phyloP scores from a whole-genome alignment of 2,329 filamentous ascomycete genomes.

The Sarocladium kiliense region DNA sequence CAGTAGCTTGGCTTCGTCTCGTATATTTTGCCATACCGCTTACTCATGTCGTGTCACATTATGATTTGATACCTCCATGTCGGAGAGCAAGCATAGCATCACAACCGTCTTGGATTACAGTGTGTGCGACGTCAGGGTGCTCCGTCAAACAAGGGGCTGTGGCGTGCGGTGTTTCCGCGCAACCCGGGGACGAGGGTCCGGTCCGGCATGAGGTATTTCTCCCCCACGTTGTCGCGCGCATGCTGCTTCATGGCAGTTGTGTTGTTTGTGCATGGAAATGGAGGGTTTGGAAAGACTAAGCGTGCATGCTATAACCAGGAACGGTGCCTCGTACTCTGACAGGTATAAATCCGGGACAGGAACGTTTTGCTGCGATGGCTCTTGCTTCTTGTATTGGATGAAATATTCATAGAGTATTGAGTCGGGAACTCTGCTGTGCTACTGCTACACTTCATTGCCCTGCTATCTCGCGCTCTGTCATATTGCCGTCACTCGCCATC shows the following conservation, averaged over 20 bases:
- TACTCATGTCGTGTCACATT: neutral
- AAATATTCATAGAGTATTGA: no score
- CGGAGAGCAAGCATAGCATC: neutral
- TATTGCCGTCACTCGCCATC: no score
- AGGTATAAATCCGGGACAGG: neutral
- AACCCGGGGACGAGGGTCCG: neutral
- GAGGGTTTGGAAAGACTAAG: neutral
- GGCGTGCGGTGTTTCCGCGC: neutral
- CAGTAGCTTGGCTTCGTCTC: neutral
- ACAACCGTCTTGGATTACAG: neutral
- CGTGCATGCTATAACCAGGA: neutral
- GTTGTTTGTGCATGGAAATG: neutral
- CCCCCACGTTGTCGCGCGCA: neutral
- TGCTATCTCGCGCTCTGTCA: no score
- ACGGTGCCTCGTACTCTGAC: neutral
- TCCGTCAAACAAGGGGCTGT: neutral
- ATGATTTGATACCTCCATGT: neutral
- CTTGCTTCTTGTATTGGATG: neutral
- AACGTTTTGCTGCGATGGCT: neutral
- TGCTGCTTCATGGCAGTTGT: neutral
- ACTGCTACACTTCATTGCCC: neutral
- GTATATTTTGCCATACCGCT: neutral
- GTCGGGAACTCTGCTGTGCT: neutral
- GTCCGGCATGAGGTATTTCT: slow-evolving; percentile 2
- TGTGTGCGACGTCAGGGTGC: neutral